phyloP scores from a whole-genome alignment of 352 stramenopile genomes.

The Globisporangium viniferum region DNA sequence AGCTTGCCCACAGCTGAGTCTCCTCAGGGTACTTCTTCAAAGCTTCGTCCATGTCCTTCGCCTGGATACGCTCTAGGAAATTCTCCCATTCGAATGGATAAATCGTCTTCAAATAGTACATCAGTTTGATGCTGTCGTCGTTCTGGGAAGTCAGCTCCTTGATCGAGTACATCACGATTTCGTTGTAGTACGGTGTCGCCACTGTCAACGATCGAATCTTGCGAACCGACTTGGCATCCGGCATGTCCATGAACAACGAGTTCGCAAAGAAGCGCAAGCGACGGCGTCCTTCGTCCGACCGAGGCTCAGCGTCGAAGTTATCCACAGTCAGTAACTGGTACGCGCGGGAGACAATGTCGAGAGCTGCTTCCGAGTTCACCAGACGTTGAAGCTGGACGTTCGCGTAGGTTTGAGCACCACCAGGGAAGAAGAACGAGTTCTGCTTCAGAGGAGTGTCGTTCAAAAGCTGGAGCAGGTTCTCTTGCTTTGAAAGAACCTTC shows the following conservation, averaged over 20 bases:
- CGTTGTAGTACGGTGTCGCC: conserved; percentile 87
- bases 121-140: conserved; percentile 92
- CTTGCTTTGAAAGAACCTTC: conserved; percentile 80
- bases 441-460: conserved; percentile 84
- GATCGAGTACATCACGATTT: conserved; percentile 90
- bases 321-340: conserved; percentile 87
- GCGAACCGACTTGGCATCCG: conserved; percentile 76
- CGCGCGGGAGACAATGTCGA: conserved; percentile 82
- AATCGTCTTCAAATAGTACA: conserved; percentile 94
- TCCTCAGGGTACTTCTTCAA: conserved; percentile 82
- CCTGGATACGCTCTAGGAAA: conserved; percentile 67
- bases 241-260: conserved; percentile 90
- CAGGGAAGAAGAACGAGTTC: conserved; percentile 88
- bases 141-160: conserved; percentile 85
- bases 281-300: conserved; percentile 81
- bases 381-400: conserved; percentile 75
- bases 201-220: conserved; percentile 85
- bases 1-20: conserved; percentile 80
- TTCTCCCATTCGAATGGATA: conserved; percentile 88
- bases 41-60: conserved; percentile 82
- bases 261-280: conserved; percentile 87
- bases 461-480: conserved; percentile 82
- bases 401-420: conserved; percentile 78
- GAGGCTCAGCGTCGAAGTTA: conserved; percentile 87
- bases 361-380: conserved; percentile 75